Percentiles rank a stretch among this genome's conserved stretches.
phyloP scores from a whole-genome alignment of 331 rosid genomes.

The Rhamnella rubrinervis region DNA sequence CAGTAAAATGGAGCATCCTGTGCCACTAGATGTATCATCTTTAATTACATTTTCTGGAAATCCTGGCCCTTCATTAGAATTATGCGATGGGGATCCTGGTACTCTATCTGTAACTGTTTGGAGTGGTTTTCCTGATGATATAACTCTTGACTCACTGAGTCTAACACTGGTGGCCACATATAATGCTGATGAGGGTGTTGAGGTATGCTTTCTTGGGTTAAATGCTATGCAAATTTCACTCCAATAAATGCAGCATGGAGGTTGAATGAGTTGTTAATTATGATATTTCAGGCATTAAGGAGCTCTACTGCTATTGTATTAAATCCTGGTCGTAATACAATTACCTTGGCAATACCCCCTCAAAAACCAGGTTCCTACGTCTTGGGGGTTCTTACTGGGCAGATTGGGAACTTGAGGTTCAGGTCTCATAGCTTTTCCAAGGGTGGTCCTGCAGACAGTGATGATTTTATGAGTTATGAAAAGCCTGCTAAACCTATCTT shows the following conservation, averaged over 20 bases:
- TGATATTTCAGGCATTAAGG: constrained; percentile 67
- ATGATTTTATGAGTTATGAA: constrained; percentile 96
- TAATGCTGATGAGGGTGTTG: constrained; percentile 87
- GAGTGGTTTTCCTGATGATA: constrained; percentile 99
- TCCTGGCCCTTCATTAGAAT: constrained; percentile 90
- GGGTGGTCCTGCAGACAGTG: constrained; percentile 88
- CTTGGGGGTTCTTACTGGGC: constrained; percentile 95
- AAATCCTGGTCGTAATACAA: constrained; percentile 88
- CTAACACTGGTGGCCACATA: constrained; percentile 81
- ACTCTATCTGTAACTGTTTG: constrained; percentile 78
- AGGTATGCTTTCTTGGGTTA: constrained; percentile 52
- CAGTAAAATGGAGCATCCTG: constrained; percentile 95
- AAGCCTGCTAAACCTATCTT: constrained; percentile 90
- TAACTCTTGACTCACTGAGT: constrained; percentile 89
- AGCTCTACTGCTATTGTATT: constrained; percentile 71
- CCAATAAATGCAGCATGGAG: constrained; percentile 11
- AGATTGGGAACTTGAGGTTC: constrained; percentile 85
- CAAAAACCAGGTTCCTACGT: constrained; percentile 98
- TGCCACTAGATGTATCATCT: constrained; percentile 91
- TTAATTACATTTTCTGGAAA: constrained; percentile 93
- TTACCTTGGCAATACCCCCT: constrained; percentile 87
- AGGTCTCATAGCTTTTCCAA: constrained; percentile 97
- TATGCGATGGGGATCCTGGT: constrained; percentile 94
- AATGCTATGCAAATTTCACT: constrained; percentile 26
- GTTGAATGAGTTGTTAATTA: constrained; percentile 18